Evolutionary conservation across 2,329 filamentous ascomycete genomes (phyloP), one percentile per base, ranked within the genome.

Genomic region (Venturia aucupariae): DNA sequence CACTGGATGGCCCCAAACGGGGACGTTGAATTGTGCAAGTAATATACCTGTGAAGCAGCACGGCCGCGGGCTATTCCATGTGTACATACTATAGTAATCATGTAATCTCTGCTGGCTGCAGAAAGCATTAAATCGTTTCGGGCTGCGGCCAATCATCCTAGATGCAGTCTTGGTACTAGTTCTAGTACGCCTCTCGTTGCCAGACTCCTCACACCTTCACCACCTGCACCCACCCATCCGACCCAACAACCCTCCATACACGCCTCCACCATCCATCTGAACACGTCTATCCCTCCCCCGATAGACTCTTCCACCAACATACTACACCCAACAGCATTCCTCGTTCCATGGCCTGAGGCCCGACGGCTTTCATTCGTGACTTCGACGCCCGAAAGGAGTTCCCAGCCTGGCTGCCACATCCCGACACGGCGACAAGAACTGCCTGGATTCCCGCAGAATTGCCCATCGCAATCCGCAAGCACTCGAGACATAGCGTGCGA

Each of bases 241-340:
- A 22, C 24, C 27, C 51, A 57, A 19, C 51, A 57, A 32, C 30
- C 19, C 51, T 57, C 51, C 51, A 7, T 8, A 2, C 4, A 51
- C 46, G 22, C 22, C 30, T 15, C 35, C 17, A 17, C 27, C 51
- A 32, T 35, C 51, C 51, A 57, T 57, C 51, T 51, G 30, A 57
- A 57, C 51, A 57, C 27, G 51, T 57, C 51, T 38, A 57, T 57
- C 51, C 51, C 27, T 57, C 51, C 30, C 51, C 30, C 15, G 51
- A 35, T n/a, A 32, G 27, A 35, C 30, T n/a, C 51, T 10, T 57
- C 15, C 30, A n/a, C 27, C 11, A 57, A 35, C 51, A 57, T 57
- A 57, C 51, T 24, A 13, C 30, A 19, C 15, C n/a, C 27, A 57
- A 57, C 51, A 57, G 51, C 51, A 57, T 57, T 35, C 51, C 30